Conservation (phyloP, 2,329 filamentous ascomycete species). For the Falciphora oryzae region DNA sequence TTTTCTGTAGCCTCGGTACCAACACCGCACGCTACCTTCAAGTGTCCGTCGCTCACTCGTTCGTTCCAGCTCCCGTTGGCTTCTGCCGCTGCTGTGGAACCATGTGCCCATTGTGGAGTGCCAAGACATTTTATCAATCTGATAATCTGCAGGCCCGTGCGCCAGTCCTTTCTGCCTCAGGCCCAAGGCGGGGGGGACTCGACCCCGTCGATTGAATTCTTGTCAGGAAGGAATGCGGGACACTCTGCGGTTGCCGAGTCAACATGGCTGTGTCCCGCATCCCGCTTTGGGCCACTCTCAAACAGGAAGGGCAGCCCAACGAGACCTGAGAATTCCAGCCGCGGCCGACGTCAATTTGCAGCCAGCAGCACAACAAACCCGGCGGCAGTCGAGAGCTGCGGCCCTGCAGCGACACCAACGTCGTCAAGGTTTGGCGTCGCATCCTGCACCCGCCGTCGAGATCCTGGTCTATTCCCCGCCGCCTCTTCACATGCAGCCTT, state of each 20-base stretch:
- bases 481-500: not conserved
- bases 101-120: not conserved
- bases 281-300: not conserved
- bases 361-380: not conserved
- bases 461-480: not conserved
- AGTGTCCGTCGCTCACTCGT: not conserved
- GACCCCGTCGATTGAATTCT: not conserved
- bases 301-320: not conserved
- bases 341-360: not conserved
- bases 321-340: not conserved
- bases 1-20: no score
- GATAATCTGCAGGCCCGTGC: constrained; percentile 4
- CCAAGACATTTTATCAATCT: constrained; percentile 10
- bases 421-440: not conserved
- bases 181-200: not conserved
- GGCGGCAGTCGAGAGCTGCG: not conserved
- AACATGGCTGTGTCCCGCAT: not conserved
- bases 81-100: not conserved
- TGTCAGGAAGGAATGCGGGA: not conserved
- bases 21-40: not conserved
- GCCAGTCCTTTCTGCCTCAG: not conserved
- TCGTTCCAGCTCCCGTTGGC: not conserved
- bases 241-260: not conserved
- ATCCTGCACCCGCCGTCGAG: not conserved
- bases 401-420: not conserved